Base-by-base conservation (phyloP, 129 eudicot genomes). In the Scalesia atractyloides region DNA sequence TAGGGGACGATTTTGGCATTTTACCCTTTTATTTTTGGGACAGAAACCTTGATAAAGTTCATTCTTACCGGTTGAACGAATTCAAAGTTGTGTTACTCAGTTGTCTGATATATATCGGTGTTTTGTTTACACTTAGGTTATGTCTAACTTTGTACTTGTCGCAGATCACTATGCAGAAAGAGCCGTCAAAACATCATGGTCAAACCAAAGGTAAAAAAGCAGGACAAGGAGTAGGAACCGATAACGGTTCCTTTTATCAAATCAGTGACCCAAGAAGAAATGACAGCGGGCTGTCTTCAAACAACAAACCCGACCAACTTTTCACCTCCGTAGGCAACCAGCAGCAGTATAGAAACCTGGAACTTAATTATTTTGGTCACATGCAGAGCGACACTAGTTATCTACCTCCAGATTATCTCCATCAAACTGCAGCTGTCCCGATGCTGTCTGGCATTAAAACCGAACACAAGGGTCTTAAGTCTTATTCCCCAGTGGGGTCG, bases 401-500 rank as follows among this genome's bases (percentile, higher is more conserved):
- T 15, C 41, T 75, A 64, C 77, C 77, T 66, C 60, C 83, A 26
- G 82, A 76, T 76, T 86, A 75, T 64, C 72, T 83, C 34, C 76
- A 77, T 56, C 86, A 73, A 77, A 78, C 65, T 49, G 63, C 79
- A 18, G 33, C 74, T 14, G 44, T 56, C 47, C 76, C 82, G 30
- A 52, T 56, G 59, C 59, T 73, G 10, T 75, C 85, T 34, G 73
- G 81, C 56, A 63, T 86, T 18, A 87, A 80, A 69, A 75, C 86
- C 44, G 85, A 82, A 64, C 79, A 76, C 50, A 78, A 39, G 41
- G 74, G 73, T 41, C 72, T 70, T 44, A 68, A 73, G 16, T 72
- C 90, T 56, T 50, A 68, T 73, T 85, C 86, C 47, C 79, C 79
- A 12, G 82, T 77, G 75, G 89, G 76, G 17, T 83, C 86, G 7